A percentile compares a stretch with the other conserved stretches of the same genome.
These are phyloP conservation scores for Macrophomina phaseolina DNA, from an alignment of 2,329 filamentous ascomycete genomes.

Conservation along the genomic window DNA sequence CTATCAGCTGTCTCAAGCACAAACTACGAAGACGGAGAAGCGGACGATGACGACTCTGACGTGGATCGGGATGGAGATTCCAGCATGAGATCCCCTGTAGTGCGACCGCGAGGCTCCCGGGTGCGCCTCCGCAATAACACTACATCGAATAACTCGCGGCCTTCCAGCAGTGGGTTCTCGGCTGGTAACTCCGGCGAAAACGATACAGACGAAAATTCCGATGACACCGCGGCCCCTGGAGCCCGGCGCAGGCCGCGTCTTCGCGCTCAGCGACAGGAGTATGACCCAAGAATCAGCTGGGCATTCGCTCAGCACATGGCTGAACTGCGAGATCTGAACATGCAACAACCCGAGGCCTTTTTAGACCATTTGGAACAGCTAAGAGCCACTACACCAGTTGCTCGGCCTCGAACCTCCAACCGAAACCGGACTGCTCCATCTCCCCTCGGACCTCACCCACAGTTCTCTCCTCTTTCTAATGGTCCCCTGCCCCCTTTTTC, in stretches of 20 bases:
- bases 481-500: slow-evolving; percentile 24
- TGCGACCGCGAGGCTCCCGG: slow-evolving; percentile 44
- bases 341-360: slow-evolving; percentile 39
- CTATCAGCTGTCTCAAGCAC: slow-evolving; percentile 40
- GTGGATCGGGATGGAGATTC: slow-evolving; percentile 45
- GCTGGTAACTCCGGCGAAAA: slow-evolving; percentile 37
- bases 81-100: slow-evolving; percentile 41
- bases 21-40: slow-evolving; percentile 49
- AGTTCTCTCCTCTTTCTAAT: slow-evolving; percentile 42
- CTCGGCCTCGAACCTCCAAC: slow-evolving; percentile 47
- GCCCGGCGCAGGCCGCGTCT: slow-evolving; percentile 33
- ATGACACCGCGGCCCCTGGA: slow-evolving; percentile 41
- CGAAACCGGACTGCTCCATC: slow-evolving; percentile 37
- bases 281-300: slow-evolving; percentile 49
- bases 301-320: slow-evolving; percentile 50
- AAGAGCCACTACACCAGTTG: slow-evolving; percentile 46
- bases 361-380: slow-evolving; percentile 42
- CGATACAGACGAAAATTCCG: slow-evolving; percentile 48
- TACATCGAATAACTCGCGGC: slow-evolving; percentile 35
- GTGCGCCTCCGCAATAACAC: slow-evolving; percentile 40
- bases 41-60: slow-evolving; percentile 50
- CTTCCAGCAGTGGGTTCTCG: slow-evolving; percentile 36
- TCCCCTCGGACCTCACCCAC: slow-evolving; percentile 37
- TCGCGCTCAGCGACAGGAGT: slow-evolving; percentile 41
- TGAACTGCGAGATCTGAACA: slow-evolving; percentile 40